Evolutionary conservation across 2,329 filamentous ascomycete species (phyloP).

Genomic region (Ophiostoma quercus): DNA sequence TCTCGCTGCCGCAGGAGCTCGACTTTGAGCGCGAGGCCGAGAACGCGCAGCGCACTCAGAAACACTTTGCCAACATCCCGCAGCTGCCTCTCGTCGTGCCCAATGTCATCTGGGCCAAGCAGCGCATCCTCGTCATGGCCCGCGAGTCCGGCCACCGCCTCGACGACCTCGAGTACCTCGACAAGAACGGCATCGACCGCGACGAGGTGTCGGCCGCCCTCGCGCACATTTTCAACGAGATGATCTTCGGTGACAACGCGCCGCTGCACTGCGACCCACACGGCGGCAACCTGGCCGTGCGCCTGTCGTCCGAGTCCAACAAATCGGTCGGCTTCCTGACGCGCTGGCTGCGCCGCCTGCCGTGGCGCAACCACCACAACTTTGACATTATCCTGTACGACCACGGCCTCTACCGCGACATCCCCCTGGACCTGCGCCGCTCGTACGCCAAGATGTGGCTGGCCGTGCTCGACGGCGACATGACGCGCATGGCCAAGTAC

Average conservation of each 20-base stretch:
- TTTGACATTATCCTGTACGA: constrained; percentile 97
- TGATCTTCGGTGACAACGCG: constrained; percentile 90
- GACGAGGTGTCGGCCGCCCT: constrained; percentile 92
- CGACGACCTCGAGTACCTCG: constrained; percentile 83
- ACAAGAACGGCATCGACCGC: constrained; percentile 79
- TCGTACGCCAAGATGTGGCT: constrained; percentile 97
- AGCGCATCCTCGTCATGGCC: constrained; percentile 91
- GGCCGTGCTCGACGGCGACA: constrained; percentile 85
- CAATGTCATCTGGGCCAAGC: constrained; percentile 80
- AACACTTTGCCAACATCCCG: constrained; percentile 66
- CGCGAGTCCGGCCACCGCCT: constrained; percentile 79
- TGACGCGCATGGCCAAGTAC: constrained; percentile 79
- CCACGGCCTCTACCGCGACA: constrained; percentile 92
- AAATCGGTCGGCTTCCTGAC: background rate
- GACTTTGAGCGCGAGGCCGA: constrained; percentile 81
- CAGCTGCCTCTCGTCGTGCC: constrained; percentile 82
- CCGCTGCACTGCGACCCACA: constrained; percentile 96
- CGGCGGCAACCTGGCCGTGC: constrained; percentile 90
- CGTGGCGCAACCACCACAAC: constrained; percentile 52
- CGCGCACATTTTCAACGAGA: constrained; percentile 94
- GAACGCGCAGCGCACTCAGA: constrained; percentile 73
- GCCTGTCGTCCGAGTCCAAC: constrained; percentile 26
- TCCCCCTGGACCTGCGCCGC: constrained; percentile 69
- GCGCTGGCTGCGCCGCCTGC: constrained; percentile 16
- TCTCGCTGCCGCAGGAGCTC: constrained; percentile 82